phyloP scores from a whole-genome alignment of 306 rosid species.

The Lathyrus sativus region DNA sequence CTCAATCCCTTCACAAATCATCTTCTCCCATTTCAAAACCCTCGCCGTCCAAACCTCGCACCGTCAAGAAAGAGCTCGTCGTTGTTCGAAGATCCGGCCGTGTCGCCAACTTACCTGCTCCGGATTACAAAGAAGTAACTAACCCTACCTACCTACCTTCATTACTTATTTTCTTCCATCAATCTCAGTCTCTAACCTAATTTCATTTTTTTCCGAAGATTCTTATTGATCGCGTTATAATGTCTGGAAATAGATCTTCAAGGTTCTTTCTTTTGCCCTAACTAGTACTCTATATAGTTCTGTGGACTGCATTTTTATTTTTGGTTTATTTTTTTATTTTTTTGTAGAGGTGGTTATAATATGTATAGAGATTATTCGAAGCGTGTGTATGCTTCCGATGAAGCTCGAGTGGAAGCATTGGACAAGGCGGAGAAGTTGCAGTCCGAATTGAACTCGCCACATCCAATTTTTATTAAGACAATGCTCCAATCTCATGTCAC shows the following conservation, averaged over 20 bases:
- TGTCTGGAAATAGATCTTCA: constrained; percentile 63
- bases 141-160: not conserved
- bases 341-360: constrained; percentile 37
- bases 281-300: not conserved
- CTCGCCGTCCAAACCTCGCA: constrained; percentile 55
- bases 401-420: constrained; percentile 57
- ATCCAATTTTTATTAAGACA: constrained; percentile 61
- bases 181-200: not conserved
- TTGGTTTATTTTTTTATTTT: not conserved
- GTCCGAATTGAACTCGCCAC: constrained; percentile 45
- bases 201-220: constrained; percentile 41
- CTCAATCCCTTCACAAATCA: constrained; percentile 55
- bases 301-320: not conserved
- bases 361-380: constrained; percentile 62
- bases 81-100: constrained; percentile 74
- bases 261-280: constrained; percentile 42
- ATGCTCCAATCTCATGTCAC: constrained; percentile 85
- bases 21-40: constrained; percentile 55
- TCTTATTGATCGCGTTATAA: constrained; percentile 46
- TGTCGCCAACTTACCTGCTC: constrained; percentile 60
- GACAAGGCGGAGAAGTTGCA: constrained; percentile 58
- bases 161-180: not conserved
- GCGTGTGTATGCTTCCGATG: constrained; percentile 62
- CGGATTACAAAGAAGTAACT: constrained; percentile 66
- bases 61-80: constrained; percentile 46